A percentile compares a stretch with the other conserved stretches of the same genome.
phyloP scores from a whole-genome alignment of 345 rosid species.

The Hypericum androsaemum region DNA sequence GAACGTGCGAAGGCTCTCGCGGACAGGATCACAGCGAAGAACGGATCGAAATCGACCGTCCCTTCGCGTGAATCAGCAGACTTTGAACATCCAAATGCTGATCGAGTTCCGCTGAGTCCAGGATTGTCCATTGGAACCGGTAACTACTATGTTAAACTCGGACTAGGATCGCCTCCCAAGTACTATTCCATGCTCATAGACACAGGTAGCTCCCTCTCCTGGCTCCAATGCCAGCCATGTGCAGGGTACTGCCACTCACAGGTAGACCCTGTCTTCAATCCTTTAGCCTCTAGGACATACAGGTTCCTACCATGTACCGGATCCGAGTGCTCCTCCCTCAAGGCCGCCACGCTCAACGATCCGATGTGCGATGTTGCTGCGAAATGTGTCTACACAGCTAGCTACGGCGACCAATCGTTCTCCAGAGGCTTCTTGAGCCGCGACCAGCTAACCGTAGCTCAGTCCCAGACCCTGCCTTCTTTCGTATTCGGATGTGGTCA shows the following conservation, averaged over 20 bases:
- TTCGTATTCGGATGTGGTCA: conserved; percentile 46
- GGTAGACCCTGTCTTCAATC: conserved; percentile 33
- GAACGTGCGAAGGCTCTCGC: conserved; percentile 18
- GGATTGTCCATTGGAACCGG: conserved; percentile 32
- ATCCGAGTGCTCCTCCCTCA: conserved; percentile 27
- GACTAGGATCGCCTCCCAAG: conserved; percentile 35
- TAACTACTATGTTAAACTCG: conserved; percentile 31
- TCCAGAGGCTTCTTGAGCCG: conserved; percentile 34
- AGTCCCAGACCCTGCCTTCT: conserved; percentile 12
- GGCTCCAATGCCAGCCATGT: conserved; percentile 52
- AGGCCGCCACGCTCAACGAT: conserved; percentile 30
- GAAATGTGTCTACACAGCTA: conserved; percentile 29
- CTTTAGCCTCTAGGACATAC: conserved; percentile 30
- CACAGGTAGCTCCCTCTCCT: conserved; percentile 44
- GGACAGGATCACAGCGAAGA: conserved; percentile 6
- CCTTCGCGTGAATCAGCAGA: conserved; percentile 6
- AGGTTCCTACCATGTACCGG: conserved; percentile 13
- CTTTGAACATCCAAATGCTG: conserved; percentile 14
- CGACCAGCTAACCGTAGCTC: conserved; percentile 26
- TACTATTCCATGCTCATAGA: conserved; percentile 37
- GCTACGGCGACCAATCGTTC: conserved; percentile 35
- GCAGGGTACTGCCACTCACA: conserved; percentile 23
- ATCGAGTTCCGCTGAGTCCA: conserved; percentile 18
- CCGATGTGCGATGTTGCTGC: conserved; percentile 15
- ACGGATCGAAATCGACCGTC: background rate